A percentile compares a stretch with the other conserved stretches of the same genome.
Evolutionary conservation across 495 filamentous ascomycete species (phyloP).

Genomic region (Stereocaulon alpinum): DNA sequence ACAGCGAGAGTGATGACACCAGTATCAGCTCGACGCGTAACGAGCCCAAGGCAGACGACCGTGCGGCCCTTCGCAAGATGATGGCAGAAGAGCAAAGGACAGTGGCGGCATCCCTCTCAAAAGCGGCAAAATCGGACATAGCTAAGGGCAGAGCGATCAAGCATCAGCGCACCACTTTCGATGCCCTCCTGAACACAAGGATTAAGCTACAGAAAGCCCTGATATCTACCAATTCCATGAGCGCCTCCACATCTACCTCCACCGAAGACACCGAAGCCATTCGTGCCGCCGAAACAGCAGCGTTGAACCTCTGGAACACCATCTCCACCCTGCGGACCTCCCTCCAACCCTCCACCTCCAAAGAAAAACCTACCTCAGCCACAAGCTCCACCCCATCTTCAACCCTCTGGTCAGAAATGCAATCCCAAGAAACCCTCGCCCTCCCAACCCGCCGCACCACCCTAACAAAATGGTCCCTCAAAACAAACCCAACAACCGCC

Average conservation of each 20-base stretch:
- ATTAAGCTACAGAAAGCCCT: conserved; percentile 89
- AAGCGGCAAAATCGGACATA: conserved; percentile 66
- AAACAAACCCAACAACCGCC: conserved; percentile 36
- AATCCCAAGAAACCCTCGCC: conserved; percentile 46
- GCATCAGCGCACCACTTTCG: conserved; percentile 72
- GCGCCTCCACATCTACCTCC: conserved; percentile 18
- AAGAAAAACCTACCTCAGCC: conserved; percentile 34
- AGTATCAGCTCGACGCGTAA: conserved; percentile 31
- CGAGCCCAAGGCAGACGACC: conserved; percentile 36
- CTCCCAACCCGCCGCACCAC: conserved; percentile 33
- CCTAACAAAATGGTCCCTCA: conserved; percentile 41
- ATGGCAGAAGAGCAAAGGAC: conserved; percentile 63
- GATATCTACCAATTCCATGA: conserved; percentile 63
- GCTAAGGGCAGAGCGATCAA: conserved; percentile 80
- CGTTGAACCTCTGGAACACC: conserved; percentile 74
- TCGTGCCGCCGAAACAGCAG: conserved; percentile 77
- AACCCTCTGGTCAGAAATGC: conserved; percentile 66
- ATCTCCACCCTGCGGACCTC: conserved; percentile 61
- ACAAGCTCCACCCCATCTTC: conserved; percentile 40
- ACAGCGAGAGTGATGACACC: conserved; percentile 25
- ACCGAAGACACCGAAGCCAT: conserved; percentile 37
- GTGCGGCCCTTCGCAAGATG: conserved; percentile 53
- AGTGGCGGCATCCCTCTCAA: conserved; percentile 56
- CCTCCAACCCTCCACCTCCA: conserved; percentile 26
- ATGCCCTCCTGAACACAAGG: conserved; percentile 73